Conservation (phyloP, 2,329 filamentous ascomycete genomes). For the Alternaria infectoria region DNA sequence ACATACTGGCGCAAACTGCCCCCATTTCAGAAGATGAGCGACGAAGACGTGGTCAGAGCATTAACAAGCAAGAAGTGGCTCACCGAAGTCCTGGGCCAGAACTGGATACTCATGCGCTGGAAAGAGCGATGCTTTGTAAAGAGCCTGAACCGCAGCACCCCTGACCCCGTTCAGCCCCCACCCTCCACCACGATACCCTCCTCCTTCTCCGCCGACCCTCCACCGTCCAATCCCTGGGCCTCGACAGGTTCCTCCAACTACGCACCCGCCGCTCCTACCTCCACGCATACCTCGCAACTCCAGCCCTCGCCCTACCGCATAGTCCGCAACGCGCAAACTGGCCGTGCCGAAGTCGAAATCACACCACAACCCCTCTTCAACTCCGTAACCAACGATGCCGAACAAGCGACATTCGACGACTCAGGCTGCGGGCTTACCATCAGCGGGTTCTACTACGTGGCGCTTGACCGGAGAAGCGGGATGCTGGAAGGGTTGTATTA, state of each 20-base stretch:
- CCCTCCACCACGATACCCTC: conserved; percentile 9
- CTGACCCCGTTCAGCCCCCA: conserved; percentile 20
- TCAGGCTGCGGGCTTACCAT: conserved; percentile 58
- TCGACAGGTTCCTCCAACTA: conserved; percentile 1
- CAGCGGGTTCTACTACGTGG: conserved; percentile 62
- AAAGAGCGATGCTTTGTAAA: conserved; percentile 60
- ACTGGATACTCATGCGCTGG: conserved; percentile 65
- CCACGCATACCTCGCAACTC: conserved; percentile 4
- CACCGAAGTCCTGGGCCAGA: conserved; percentile 45
- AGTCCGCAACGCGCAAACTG: conserved; percentile 19
- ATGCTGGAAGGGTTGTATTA: conserved; percentile 60
- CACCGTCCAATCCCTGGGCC: conserved; percentile 3
- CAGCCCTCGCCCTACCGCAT: conserved; percentile 23
- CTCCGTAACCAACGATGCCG: conserved; percentile 15
- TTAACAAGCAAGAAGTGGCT: conserved; percentile 51
- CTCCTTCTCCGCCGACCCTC: conserved; percentile 1
- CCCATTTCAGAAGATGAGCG: conserved; percentile 49
- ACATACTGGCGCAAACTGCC: conserved; percentile 58
- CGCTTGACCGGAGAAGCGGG: conserved; percentile 55
- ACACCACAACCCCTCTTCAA: conserved; percentile 6
- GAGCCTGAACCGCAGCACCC: conserved; percentile 29
- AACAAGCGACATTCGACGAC: conserved; percentile 39
- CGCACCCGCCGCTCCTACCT: neutral
- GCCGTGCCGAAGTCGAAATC: conserved; percentile 22
- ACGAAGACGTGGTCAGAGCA: conserved; percentile 52